Percentiles rank a stretch among this genome's conserved stretches.
phyloP scores from a whole-genome alignment of 2,329 filamentous ascomycete species.

The Aspergillus sp. region DNA sequence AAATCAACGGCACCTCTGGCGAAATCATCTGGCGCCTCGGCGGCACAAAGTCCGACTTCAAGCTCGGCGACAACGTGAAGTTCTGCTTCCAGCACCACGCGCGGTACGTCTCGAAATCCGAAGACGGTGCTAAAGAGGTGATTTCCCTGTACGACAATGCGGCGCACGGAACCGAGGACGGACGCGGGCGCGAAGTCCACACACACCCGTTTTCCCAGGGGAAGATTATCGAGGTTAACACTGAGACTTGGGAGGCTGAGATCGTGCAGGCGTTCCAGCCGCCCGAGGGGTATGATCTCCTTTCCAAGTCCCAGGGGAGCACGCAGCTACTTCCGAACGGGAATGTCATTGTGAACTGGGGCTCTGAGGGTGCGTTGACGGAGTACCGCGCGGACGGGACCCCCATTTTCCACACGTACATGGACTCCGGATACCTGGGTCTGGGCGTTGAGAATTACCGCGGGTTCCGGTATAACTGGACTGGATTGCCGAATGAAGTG shows the following conservation, averaged over 20 bases:
- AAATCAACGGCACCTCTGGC: slow-evolving; percentile 4
- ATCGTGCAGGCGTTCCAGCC: slow-evolving; percentile 12
- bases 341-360: slow-evolving; percentile 31
- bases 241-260: slow-evolving; percentile 23
- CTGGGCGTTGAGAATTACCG: slow-evolving; percentile 36
- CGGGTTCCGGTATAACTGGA: slow-evolving; percentile 39
- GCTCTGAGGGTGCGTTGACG: slow-evolving; percentile 21
- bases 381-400: slow-evolving; percentile 27
- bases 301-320: slow-evolving; percentile 24
- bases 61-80: slow-evolving; percentile 10
- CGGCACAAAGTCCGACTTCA: slow-evolving; percentile 6
- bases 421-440: slow-evolving; percentile 22
- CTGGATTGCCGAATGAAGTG: slow-evolving; percentile 28
- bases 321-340: slow-evolving; percentile 27
- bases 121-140: slow-evolving; percentile 6
- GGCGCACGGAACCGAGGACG: slow-evolving; percentile 33
- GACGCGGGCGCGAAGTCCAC: slow-evolving; percentile 36
- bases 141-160: slow-evolving; percentile 31
- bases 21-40: slow-evolving; percentile 11
- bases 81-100: slow-evolving; percentile 13
- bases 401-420: slow-evolving; percentile 34
- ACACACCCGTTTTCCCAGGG: slow-evolving; percentile 46
- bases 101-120: slow-evolving; percentile 1
- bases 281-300: slow-evolving; percentile 20
- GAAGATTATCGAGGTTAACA: slow-evolving; percentile 48